Percentiles rank a stretch among this genome's conserved stretches.
phyloP scores from a whole-genome alignment of 768 basidiomycete species.

The Amylocystis lapponica region DNA sequence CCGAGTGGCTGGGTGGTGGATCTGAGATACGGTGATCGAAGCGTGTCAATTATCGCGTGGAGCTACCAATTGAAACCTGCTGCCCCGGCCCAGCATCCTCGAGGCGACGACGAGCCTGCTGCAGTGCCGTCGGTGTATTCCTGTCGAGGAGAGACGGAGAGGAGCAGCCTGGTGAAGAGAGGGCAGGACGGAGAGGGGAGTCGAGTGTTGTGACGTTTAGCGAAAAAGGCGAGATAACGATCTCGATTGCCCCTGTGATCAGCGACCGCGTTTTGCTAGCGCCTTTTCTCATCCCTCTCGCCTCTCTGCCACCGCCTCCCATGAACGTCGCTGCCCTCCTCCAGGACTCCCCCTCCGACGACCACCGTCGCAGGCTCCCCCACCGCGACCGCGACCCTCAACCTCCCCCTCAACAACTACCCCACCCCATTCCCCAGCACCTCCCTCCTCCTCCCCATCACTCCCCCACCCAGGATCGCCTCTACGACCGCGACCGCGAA shows the following conservation, averaged over 20 bases:
- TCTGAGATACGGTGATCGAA: too few species aligned
- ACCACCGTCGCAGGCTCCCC: conserved; percentile 29
- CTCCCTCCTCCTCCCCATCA: conserved; percentile 26
- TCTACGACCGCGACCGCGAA: conserved; percentile 19
- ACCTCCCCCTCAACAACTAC: conserved; percentile 25
- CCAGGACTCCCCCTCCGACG: conserved; percentile 65
- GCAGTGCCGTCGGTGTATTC: too few species aligned
- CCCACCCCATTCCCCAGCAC: conserved; percentile 21
- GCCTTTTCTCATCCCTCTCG: conserved; percentile 20
- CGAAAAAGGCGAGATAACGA: conserved; percentile 20
- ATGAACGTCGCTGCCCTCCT: conserved; percentile 72
- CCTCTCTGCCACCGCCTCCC: conserved; percentile 17
- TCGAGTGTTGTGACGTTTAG: conserved; percentile 4
- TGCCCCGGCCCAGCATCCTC: too few species aligned
- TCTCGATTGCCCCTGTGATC: conserved; percentile 29
- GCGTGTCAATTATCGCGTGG: too few species aligned
- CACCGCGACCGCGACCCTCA: conserved; percentile 25
- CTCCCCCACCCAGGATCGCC: conserved; percentile 19
- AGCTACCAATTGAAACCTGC: too few species aligned
- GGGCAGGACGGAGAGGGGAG: too few species aligned
- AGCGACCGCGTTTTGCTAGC: conserved; percentile 21
- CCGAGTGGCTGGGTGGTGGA: too few species aligned
- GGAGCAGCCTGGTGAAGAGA: too few species aligned
- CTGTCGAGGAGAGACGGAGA: too few species aligned
- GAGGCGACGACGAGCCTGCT: too few species aligned